These are phyloP conservation scores for Neofusicoccum cordaticola DNA, from an alignment of 2,329 filamentous ascomycete species.

Conservation along the genomic window DNA sequence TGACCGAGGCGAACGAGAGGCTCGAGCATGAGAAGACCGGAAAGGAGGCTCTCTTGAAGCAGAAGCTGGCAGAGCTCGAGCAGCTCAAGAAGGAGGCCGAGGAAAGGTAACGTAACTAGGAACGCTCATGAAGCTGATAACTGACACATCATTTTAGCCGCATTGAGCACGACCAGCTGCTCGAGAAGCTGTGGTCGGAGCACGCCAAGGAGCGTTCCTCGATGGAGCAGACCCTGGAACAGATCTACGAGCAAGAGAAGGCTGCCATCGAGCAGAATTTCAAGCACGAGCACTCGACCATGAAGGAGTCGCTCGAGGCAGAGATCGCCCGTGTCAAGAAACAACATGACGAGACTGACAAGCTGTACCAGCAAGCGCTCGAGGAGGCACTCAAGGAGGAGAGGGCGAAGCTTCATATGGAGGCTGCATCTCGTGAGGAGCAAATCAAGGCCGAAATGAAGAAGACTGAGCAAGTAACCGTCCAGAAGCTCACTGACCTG, in stretches of 20 bases:
- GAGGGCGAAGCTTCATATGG: conserved; percentile 4
- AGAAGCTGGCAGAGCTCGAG: neutral
- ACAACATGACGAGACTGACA: conserved; percentile 15
- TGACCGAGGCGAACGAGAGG: conserved; percentile 15
- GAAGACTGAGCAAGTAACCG: neutral
- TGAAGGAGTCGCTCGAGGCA: conserved; percentile 2
- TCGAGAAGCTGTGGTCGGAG: conserved; percentile 15
- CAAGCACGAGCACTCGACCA: neutral
- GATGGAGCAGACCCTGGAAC: conserved; percentile 11
- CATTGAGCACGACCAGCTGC: conserved; percentile 10
- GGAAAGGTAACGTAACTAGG: neutral
- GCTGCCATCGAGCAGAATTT: neutral
- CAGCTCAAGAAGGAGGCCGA: neutral
- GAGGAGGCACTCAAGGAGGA: conserved; percentile 16
- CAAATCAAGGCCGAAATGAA: conserved; percentile 7
- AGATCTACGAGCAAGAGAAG: conserved; percentile 14
- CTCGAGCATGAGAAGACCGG: conserved; percentile 9
- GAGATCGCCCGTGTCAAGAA: conserved; percentile 15
- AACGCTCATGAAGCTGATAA: neutral
- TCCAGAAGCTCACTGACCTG: conserved; percentile 12
- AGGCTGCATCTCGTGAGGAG: conserved; percentile 2
- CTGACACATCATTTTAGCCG: neutral
- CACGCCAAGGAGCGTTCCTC: conserved; percentile 13
- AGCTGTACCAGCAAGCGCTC: conserved; percentile 14
- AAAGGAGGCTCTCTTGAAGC: neutral